These are phyloP conservation scores for Venturia effusa DNA, from an alignment of 2,329 filamentous ascomycete genomes.

Conservation along the genomic window DNA sequence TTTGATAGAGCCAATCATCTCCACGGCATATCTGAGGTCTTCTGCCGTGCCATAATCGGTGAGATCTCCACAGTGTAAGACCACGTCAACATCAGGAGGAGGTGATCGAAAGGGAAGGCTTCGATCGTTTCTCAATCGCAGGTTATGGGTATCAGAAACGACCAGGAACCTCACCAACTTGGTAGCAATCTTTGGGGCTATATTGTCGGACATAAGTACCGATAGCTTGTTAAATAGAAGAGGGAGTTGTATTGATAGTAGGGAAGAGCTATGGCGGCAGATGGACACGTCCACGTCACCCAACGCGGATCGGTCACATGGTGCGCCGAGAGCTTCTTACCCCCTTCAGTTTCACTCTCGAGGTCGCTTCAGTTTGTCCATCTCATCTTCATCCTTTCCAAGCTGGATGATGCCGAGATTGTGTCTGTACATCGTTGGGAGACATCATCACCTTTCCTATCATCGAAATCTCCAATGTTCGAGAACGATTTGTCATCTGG, in stretches of 20 bases:
- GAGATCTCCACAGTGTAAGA: conserved; percentile 31
- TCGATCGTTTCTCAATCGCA: conserved; percentile 11
- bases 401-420: not conserved
- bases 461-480: not conserved
- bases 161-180: conserved; percentile 14
- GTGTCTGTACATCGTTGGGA: no score
- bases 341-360: not conserved
- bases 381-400: not conserved
- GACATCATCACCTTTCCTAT: no score
- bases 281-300: not conserved
- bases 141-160: conserved; percentile 19
- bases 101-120: not conserved
- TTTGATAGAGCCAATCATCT: conserved; percentile 18
- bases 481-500: no score
- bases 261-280: not conserved
- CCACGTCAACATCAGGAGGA: conserved; percentile 19
- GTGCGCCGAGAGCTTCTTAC: not conserved
- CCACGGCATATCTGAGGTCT: conserved; percentile 21
- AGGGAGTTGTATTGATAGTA: not conserved
- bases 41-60: conserved; percentile 22
- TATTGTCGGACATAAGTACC: not conserved
- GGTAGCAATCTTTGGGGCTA: not conserved
- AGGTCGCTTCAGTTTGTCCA: not conserved
- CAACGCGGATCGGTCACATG: not conserved
- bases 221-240: not conserved